These are phyloP conservation scores for Pharus latifolius DNA, from an alignment of 176 grass and related monocot genomes.

Conservation along the genomic window DNA sequence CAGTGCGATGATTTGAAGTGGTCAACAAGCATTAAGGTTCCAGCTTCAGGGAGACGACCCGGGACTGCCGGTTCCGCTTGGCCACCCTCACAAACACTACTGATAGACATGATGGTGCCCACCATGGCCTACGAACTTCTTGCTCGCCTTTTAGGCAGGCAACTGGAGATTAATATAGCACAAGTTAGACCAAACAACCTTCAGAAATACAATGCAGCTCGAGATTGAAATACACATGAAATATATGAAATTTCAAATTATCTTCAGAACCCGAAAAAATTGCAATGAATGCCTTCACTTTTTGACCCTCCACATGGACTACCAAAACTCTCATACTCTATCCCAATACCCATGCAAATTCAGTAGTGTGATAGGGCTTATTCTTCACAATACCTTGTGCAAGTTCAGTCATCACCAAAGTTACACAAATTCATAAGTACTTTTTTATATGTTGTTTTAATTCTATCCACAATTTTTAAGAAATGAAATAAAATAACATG, in stretches of 20 bases:
- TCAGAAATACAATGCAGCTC: neutral
- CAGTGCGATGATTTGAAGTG: neutral
- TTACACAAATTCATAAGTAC: too few relatives aligned
- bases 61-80: constrained; percentile 73
- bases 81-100: constrained; percentile 67
- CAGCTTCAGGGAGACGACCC: constrained; percentile 91
- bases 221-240: neutral
- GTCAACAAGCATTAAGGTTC: constrained; percentile 34
- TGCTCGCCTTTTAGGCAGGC: constrained; percentile 95
- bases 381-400: too few relatives aligned
- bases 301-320: too few relatives aligned
- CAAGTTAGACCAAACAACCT: neutral
- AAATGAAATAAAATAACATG: too few relatives aligned
- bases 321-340: too few relatives aligned
- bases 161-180: constrained; percentile 37
- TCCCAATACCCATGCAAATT: too few relatives aligned
- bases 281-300: too few relatives aligned
- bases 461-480: too few relatives aligned
- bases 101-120: constrained; percentile 71
- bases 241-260: neutral
- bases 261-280: too few relatives aligned
- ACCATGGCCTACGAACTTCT: constrained; percentile 96
- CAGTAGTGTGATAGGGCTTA: too few relatives aligned
- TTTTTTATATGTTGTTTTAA: too few relatives aligned
- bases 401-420: too few relatives aligned